Evolutionary conservation across 768 basidiomycete genomes (phyloP), one percentile per base, ranked within the genome.

Genomic region (Agrocybe chaxingu): DNA sequence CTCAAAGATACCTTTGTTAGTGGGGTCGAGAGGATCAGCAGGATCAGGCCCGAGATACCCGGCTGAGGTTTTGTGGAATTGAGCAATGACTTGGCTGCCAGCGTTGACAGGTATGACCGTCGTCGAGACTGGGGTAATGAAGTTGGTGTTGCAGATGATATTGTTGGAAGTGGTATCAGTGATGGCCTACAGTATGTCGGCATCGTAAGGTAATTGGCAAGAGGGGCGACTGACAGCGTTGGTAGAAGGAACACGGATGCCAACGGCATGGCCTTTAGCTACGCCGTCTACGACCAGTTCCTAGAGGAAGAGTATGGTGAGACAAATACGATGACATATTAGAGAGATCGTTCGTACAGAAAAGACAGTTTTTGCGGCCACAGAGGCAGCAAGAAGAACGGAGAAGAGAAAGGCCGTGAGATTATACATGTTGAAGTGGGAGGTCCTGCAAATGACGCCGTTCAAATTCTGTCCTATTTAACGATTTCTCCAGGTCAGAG

Each of bases 101-200:
- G 77, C 79, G 1, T 79, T 68, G 13, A 78, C 74, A 7, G 66
- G 65, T 57, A 81, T 77, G 30, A 77, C 63, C 7, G 66, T 63
- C 42, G 63, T 58, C 18, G 74, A 77, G n/a, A 77, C 63, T 10
- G 75, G 77, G 41, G 68, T 64, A 53, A 72, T 77, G 55, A 75
- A 74, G 12, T 73, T 74, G 39, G 79, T 78, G 50, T 81, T 82
- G 69, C 80, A 82, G 42, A 80, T 80, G 29, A 73, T 53, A 56
- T 72, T 72, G 60, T 75, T 74, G 1, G 75, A 77, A 1, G 73
- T 77, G 9, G 81, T 71, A 57, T 80, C 75, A 13, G 64, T 79
- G 49, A 82, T 76, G 16, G 79, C 72, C 77, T 79, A 31, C 6
- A 18, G 12, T 9, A 24, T n/a, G 2, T 47, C 13, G 32, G 8